phyloP scores from a whole-genome alignment of 129 eudicot genomes.

The Apium graveolens region DNA sequence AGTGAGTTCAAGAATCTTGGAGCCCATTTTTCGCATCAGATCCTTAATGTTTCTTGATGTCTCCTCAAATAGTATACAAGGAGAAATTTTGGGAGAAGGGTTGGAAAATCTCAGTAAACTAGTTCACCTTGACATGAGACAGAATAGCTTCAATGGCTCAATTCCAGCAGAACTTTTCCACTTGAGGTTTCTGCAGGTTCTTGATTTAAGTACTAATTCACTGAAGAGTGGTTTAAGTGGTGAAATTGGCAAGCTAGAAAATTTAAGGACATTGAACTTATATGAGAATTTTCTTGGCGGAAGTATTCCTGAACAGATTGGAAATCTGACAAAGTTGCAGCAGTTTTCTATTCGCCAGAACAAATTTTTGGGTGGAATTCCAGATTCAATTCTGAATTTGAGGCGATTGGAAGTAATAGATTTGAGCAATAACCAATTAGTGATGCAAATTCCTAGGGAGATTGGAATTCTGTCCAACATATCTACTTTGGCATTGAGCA shows the following conservation, averaged over 20 bases:
- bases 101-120: constrained; percentile 40
- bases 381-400: constrained; percentile 23
- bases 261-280: constrained; percentile 21
- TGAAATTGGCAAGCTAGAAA: constrained; percentile 28
- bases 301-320: constrained; percentile 33
- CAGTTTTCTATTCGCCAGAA: constrained; percentile 29
- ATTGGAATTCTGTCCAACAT: constrained; percentile 28
- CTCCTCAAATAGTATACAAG: constrained; percentile 29
- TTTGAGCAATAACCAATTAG: constrained; percentile 27
- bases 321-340: constrained; percentile 33
- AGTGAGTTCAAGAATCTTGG: constrained; percentile 21
- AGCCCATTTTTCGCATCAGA: constrained; percentile 32
- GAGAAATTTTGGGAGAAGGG: constrained; percentile 28
- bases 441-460: constrained; percentile 28
- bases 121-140: constrained; percentile 35
- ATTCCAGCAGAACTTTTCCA: constrained; percentile 34
- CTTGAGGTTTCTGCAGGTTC: constrained; percentile 24
- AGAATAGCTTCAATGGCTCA: constrained; percentile 29
- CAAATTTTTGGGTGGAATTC: constrained; percentile 33
- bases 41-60: constrained; percentile 34
- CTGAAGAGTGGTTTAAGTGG: constrained; percentile 26
- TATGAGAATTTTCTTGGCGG: constrained; percentile 13
- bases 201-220: constrained; percentile 36
- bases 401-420: constrained; percentile 30
- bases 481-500: constrained; percentile 37